Evolutionary conservation across 371 early-diverging fungal species (phyloP).

Genomic region (Mortierella sp.): DNA sequence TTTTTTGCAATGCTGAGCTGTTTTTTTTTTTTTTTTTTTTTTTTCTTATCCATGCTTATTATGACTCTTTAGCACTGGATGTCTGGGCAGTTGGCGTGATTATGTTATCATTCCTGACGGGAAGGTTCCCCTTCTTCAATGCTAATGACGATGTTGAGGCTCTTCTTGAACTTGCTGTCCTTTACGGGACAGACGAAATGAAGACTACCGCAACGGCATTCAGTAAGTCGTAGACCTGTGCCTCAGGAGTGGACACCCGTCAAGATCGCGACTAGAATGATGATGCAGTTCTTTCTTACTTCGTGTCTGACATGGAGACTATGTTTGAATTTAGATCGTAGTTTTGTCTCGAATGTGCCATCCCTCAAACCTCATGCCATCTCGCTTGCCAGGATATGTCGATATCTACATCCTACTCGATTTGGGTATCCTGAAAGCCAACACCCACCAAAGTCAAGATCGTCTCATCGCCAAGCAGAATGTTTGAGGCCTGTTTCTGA

Average conservation of each 20-base stretch:
- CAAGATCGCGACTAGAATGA: background rate
- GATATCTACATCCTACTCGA: conserved; percentile 54
- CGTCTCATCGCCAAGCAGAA: background rate
- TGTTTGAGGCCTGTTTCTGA: background rate
- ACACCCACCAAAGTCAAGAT: background rate
- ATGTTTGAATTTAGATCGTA: conserved; percentile 57
- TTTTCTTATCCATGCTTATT: background rate
- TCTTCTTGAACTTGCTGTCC: conserved; percentile 87
- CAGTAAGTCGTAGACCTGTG: conserved; percentile 56
- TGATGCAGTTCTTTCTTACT: background rate
- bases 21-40: no score
- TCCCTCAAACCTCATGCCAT: conserved; percentile 58
- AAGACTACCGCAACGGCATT: conserved; percentile 69
- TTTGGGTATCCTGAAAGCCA: conserved; percentile 18
- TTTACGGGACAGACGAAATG: conserved; percentile 92
- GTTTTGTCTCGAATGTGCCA: conserved; percentile 68
- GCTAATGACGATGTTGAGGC: conserved; percentile 91
- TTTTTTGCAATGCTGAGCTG: no score
- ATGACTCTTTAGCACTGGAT: conserved; percentile 41
- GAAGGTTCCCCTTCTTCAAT: conserved; percentile 95
- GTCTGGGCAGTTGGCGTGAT: conserved; percentile 97
- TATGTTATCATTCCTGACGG: conserved; percentile 83
- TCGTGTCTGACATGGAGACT: background rate
- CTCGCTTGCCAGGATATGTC: conserved; percentile 54
- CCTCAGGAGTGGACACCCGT: background rate